Base-by-base conservation (phyloP, 805 yeast genomes). In the Metschnikowia gelsemii region DNA sequence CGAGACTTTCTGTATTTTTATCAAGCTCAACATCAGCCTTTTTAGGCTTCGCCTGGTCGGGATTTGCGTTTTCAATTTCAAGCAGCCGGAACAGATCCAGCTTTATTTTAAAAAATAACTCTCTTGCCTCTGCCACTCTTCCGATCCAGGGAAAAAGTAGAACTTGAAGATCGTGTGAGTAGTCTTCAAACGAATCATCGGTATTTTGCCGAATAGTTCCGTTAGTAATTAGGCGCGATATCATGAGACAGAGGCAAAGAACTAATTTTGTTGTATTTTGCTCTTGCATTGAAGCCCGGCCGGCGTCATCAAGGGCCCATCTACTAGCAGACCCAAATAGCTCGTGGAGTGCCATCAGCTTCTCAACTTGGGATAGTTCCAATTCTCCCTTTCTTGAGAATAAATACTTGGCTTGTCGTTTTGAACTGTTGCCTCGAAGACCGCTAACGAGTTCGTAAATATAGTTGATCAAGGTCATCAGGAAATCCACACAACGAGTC, bases 321-420 rank as follows among this genome's bases (percentile, higher is more conserved):
- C 50, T 49, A 18, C 55, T 50, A 26, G 66, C 74, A 46, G 76
- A 78, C n/a, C 79, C 69, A 44, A 85, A 69, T 49, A 84, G 80
- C 56, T 82, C 88, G 61, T 83, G 89, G 26, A 85, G 58, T 11
- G 85, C 55, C 87, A 83, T 81, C 49, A 77, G 75, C 46, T 64
- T 70, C 51, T 84, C 91, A 35, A 81, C 69, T 8, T 73, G 78
- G 12, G 84, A 76, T 25, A 84, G 59, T 4, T 59, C 64, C 16
- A 84, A 47, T 0, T 63, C 40, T 0, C 89, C 90, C 48, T 68
- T 65, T 54, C 91, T 69, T 8, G 86, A 77, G 52, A 80, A 79
- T 11, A 58, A 52, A 44, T 67, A 65, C 45, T 51, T 58, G n/a
- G 37, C 29, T 8, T 50, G 50, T 16, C 55, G 50, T 5, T 43